These are phyloP conservation scores for Tagetes erecta DNA, from an alignment of 129 eudicot species.

Conservation along the genomic window DNA sequence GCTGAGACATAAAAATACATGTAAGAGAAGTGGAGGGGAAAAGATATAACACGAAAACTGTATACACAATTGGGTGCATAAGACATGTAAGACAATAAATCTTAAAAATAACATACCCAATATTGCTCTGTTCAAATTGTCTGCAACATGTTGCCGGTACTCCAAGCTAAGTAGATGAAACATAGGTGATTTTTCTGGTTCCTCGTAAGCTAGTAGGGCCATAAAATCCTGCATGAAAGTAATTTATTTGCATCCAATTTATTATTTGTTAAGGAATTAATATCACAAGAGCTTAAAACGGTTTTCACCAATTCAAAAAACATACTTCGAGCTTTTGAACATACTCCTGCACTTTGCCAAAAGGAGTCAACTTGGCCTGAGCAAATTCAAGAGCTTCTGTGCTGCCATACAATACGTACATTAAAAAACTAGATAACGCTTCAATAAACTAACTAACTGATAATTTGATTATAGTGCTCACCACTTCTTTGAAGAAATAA, in stretches of 20 bases:
- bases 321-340: slow-evolving; percentile 76
- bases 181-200: slow-evolving; percentile 93
- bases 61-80: background rate
- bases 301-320: background rate
- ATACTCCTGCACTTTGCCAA: slow-evolving; percentile 62
- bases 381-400: slow-evolving; percentile 91
- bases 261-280: background rate
- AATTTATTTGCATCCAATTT: slow-evolving; percentile 9
- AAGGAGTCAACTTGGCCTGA: slow-evolving; percentile 66
- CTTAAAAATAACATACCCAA: slow-evolving; percentile 51
- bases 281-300: slow-evolving; percentile 7
- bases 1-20: slow-evolving; percentile 39
- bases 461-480: slow-evolving; percentile 34
- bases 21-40: background rate
- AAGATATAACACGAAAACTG: background rate
- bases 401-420: slow-evolving; percentile 54
- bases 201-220: slow-evolving; percentile 88
- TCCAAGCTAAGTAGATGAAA: slow-evolving; percentile 76
- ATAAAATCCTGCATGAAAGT: slow-evolving; percentile 59
- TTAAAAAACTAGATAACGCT: slow-evolving; percentile 18
- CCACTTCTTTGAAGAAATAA: slow-evolving; percentile 72
- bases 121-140: slow-evolving; percentile 74
- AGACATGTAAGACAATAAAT: background rate
- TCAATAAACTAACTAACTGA: background rate
- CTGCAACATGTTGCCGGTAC: slow-evolving; percentile 73